Base-by-base conservation (phyloP, 2,329 filamentous ascomycete genomes). In the Aspergillus flavus region DNA sequence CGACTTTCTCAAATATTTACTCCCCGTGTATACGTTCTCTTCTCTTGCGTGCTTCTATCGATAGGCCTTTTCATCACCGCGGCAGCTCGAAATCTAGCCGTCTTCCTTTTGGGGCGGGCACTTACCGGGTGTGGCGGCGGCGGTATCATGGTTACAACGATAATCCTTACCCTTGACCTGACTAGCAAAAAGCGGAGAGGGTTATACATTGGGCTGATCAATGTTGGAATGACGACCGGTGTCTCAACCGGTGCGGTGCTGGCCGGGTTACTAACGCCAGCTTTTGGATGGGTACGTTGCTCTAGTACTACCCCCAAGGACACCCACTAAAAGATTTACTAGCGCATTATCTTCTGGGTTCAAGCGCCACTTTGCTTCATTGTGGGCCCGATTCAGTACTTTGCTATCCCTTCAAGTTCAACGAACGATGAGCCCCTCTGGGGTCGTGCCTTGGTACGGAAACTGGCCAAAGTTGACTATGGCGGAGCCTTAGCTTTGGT, bases 121-220 rank as follows among this genome's bases (percentile, higher is more conserved):
- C 72, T 94, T 19, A 85, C 87, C 3, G 92, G 92, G 0, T 74
- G 87, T 10, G 92, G 91, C 0, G 89, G 85, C 19, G 89, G 89
- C 2, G 91, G 91, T 0, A 85, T 93, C 55, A 86, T 93, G 79
- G 89, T 90, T 0, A 84, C 94, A 7, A 85, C 89, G 1, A 87
- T 92, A 54, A 92, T 96, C 55, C 81, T 94, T 26, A 87, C 92
- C 0, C 83, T 95, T n/a, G 89, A 94, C 73, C 79, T 95, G 65
- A 86, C 89, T 0, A 87, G 84, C 26, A 86, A 87, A 64, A 87
- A 87, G 66, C 83, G 86, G 5, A 83, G 92, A 62, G 93, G 92
- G 0, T 67, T 95, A 23, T 91, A 88, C 61, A 86, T 96, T 64
- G 92, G 91, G 1, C 76, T 92, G 46, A 83, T 92, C 23, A 95